Percentiles rank a stretch among this genome's conserved stretches.
Evolutionary conservation across 768 basidiomycete species (phyloP).

Genomic region (Myochromella boudieri): DNA sequence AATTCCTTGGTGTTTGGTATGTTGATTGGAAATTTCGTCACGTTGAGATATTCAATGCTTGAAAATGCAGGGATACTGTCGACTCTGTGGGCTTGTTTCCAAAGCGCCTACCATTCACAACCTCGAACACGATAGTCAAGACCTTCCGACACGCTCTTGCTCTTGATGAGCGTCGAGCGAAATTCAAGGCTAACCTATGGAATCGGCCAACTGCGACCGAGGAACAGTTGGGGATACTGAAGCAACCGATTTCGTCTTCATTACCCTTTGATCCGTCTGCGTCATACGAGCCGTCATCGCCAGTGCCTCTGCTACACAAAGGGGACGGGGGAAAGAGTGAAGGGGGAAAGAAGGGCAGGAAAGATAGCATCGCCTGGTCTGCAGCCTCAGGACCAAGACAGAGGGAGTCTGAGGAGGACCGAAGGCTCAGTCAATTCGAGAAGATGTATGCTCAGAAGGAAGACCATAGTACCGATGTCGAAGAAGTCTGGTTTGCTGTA

Average conservation of each 20-base stretch:
- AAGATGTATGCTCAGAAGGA: slow-evolving; percentile 27
- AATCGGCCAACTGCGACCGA: slow-evolving; percentile 34
- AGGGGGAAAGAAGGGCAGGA: background rate
- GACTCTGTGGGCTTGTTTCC: slow-evolving; percentile 59
- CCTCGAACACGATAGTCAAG: slow-evolving; percentile 51
- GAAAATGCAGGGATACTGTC: slow-evolving; percentile 58
- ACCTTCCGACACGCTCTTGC: slow-evolving; percentile 65
- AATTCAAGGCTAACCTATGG: slow-evolving; percentile 58
- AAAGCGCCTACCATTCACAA: slow-evolving; percentile 56
- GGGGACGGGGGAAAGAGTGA: too few species aligned
- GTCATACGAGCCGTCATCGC: background rate
- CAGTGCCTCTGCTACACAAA: too few species aligned
- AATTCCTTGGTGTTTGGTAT: slow-evolving; percentile 61
- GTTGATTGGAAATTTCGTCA: slow-evolving; percentile 4
- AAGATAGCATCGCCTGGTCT: background rate
- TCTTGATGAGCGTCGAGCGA: slow-evolving; percentile 62
- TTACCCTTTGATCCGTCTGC: background rate
- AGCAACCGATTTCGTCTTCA: background rate
- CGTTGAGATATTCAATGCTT: background rate
- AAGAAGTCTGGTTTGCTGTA: slow-evolving; percentile 71
- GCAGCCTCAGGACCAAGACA: background rate
- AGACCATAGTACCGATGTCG: slow-evolving; percentile 35
- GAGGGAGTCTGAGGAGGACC: slow-evolving; percentile 19
- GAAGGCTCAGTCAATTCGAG: slow-evolving; percentile 29
- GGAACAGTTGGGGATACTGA: slow-evolving; percentile 24